Conservation (phyloP, 129 eudicot genomes). For the Sambucus nigra region DNA sequence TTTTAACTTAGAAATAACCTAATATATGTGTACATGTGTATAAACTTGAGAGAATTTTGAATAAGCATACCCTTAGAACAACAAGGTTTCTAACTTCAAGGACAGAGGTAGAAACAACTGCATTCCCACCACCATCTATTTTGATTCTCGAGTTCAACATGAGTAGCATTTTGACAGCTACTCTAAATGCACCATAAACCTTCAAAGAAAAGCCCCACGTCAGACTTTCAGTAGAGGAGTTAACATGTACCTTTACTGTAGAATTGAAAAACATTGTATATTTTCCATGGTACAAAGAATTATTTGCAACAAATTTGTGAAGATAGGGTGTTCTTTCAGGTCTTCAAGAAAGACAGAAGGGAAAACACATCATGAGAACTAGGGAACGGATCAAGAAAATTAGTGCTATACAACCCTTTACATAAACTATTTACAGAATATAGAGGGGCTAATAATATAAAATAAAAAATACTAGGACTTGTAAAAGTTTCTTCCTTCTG, state of each 20-base stretch:
- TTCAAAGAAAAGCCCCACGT: constrained; percentile 18
- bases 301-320: not conserved
- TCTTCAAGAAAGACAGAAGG: not conserved
- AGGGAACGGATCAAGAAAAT: too few relatives aligned
- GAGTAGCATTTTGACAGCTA: constrained; percentile 87
- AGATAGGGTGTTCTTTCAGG: not conserved
- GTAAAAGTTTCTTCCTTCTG: too few relatives aligned
- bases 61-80: constrained; percentile 61
- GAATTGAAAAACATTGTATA: not conserved
- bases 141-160: constrained; percentile 81
- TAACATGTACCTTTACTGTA: not conserved
- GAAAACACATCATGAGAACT: too few relatives aligned
- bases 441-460: too few relatives aligned
- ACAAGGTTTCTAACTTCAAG: constrained; percentile 93
- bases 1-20: not conserved
- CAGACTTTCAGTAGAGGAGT: constrained; percentile 6
- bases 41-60: not conserved
- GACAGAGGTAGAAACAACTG: constrained; percentile 64
- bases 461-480: too few relatives aligned
- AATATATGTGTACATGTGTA: not conserved
- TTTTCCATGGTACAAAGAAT: not conserved
- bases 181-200: constrained; percentile 90
- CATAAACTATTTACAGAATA: too few relatives aligned
- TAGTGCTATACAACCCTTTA: too few relatives aligned
- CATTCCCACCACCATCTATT: constrained; percentile 76